Conservation (phyloP, 2,329 filamentous ascomycete species). For the Neocucurbitaria cava region DNA sequence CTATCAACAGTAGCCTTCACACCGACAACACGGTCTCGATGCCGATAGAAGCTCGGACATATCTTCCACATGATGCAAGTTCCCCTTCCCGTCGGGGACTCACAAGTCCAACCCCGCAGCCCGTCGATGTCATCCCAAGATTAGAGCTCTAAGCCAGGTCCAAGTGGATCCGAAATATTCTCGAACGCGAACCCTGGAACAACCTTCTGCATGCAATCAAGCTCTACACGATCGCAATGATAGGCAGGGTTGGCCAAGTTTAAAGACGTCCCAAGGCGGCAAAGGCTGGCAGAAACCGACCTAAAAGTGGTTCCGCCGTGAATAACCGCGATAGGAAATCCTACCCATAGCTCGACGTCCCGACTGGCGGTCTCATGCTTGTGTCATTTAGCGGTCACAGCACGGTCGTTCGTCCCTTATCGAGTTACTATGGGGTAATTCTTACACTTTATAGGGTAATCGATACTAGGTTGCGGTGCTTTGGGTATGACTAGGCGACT, state of each 20-base stretch:
- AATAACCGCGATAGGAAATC: slow-evolving; percentile 42
- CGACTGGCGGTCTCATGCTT: slow-evolving; percentile 26
- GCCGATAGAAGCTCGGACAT: slow-evolving; percentile 11
- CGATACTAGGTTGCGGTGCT: slow-evolving; percentile 26
- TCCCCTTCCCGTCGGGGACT: slow-evolving; percentile 26
- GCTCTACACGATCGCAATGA: slow-evolving; percentile 16
- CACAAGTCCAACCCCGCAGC: slow-evolving; percentile 24
- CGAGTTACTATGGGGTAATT: slow-evolving; percentile 46
- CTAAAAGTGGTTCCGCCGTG: slow-evolving; percentile 25
- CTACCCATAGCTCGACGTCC: slow-evolving; percentile 27
- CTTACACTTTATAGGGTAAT: slow-evolving; percentile 45
- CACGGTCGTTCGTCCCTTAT: slow-evolving; percentile 32
- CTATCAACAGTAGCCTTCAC: slow-evolving; percentile 12
- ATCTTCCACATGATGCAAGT: slow-evolving; percentile 17
- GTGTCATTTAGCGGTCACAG: slow-evolving; percentile 34
- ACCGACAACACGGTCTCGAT: slow-evolving; percentile 14
- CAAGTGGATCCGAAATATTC: slow-evolving; percentile 23
- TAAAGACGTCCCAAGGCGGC: slow-evolving; percentile 17
- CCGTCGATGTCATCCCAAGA: slow-evolving; percentile 11
- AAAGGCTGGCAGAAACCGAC: slow-evolving; percentile 29
- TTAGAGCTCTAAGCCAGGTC: slow-evolving; percentile 11
- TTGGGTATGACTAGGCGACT: slow-evolving; percentile 7
- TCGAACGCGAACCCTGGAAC: slow-evolving; percentile 21
- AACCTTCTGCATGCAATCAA: slow-evolving; percentile 26
- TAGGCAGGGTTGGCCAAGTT: slow-evolving; percentile 23